A percentile compares a stretch with the other conserved stretches of the same genome.
phyloP scores from a whole-genome alignment of 2,329 filamentous ascomycete species.

The Claviceps sorghi region DNA sequence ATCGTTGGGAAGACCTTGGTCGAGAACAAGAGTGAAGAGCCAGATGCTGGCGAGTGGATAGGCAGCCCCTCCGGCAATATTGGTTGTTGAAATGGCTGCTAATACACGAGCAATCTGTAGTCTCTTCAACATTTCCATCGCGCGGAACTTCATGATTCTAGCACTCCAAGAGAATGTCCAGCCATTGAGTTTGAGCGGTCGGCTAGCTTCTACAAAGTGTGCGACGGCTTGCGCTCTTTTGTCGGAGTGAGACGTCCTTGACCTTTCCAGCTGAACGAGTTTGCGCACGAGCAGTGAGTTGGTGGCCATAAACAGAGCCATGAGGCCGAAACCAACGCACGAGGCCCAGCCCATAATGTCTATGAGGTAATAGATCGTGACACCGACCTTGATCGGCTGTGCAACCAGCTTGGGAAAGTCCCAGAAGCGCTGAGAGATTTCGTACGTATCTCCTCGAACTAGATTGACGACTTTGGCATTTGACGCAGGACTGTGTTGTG shows the following conservation, averaged over 20 bases:
- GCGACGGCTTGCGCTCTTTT: constrained; percentile 64
- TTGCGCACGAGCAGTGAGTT: constrained; percentile 54
- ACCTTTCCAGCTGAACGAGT: constrained; percentile 53
- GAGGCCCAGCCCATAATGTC: constrained; percentile 69
- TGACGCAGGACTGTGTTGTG: constrained; percentile 44
- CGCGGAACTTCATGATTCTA: constrained; percentile 22
- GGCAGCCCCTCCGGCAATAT: constrained; percentile 54
- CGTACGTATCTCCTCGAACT: constrained; percentile 69
- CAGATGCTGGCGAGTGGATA: constrained; percentile 74
- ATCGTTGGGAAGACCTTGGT: constrained; percentile 56
- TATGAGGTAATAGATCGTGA: constrained; percentile 50
- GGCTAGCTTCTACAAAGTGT: constrained; percentile 76
- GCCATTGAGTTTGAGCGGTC: constrained; percentile 39
- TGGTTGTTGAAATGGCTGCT: constrained; percentile 49
- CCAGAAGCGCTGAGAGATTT: constrained; percentile 76
- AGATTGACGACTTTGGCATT: constrained; percentile 87
- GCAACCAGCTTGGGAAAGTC: constrained; percentile 65
- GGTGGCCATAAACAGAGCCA: constrained; percentile 52
- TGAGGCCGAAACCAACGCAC: constrained; percentile 55
- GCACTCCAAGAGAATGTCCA: constrained; percentile 24
- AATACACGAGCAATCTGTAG: constrained; percentile 21
- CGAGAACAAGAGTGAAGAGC: constrained; percentile 60
- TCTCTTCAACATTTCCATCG: constrained; percentile 22
- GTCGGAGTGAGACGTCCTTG: constrained; percentile 61
- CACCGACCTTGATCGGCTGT: constrained; percentile 60